Base-by-base conservation (phyloP, 2,329 filamentous ascomycete species). In the Stagonosporopsis chrysanthemi region DNA sequence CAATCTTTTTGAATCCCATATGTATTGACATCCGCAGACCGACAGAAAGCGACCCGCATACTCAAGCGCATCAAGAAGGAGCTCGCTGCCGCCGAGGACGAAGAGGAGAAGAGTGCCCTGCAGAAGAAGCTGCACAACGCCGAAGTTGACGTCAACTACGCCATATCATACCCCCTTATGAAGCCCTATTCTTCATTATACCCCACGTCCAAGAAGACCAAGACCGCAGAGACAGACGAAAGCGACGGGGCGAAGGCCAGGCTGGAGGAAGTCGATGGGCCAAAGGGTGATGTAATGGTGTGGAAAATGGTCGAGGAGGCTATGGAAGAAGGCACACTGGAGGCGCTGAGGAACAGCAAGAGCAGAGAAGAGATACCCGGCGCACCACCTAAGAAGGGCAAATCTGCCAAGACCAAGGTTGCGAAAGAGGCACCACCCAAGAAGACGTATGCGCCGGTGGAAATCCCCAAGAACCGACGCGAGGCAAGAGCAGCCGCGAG, bases 61-160 rank as follows among this genome's bases (percentile, higher is more conserved):
- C 79, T 86, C 49, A 92, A 89, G 74, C 85, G 88, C 68, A 79
- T 90, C 48, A 80, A 81, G 66, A 86, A 85, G 67, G 83, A 83
- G 62, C 77, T 90, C 6, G 59, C 72, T 36, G 77, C 82, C 17
- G 76, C 81, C 43, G 75, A 80, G 17, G 79, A 81, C 48, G 82
- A 84, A 33, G 73, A 80, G 1, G 80, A 83, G 44, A 84, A 87
- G 64, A 77, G 78, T 33, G 57, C 55, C 1, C 73, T 90, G 45
- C 79, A 84, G 64, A 75, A 75, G 6, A 81, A 87, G 58, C 79
- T 90, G n/a, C 88, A 91, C 71, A 80, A 86, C 23, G 86, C 86
- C 24, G 84, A 92, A 70, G 85, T 93, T 12, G 90, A 94, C 70
- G 80, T 90, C 61, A 87, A 90, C 66, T 95, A 95, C 71, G 86